A percentile compares a stretch with the other conserved stretches of the same genome.
phyloP scores from a whole-genome alignment of 768 basidiomycete genomes.

The Rhodotorula sphaerocarpa region DNA sequence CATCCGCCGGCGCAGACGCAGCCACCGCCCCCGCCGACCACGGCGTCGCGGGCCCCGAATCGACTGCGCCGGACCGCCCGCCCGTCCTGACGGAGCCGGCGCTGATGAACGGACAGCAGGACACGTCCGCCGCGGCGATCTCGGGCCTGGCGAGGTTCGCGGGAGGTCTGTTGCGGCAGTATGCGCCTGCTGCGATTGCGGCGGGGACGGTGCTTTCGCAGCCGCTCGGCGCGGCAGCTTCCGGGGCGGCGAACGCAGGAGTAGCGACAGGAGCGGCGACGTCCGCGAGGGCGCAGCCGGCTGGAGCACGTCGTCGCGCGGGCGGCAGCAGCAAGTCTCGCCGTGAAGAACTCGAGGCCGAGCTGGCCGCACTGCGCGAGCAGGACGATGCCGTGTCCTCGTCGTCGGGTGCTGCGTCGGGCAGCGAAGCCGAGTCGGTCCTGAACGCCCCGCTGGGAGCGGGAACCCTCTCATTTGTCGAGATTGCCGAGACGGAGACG shows the following conservation, averaged over 20 bases:
- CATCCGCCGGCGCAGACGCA: background rate
- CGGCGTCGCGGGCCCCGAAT: background rate
- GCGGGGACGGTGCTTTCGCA: conserved; percentile 17
- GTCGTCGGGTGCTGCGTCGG: background rate
- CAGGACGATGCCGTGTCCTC: background rate
- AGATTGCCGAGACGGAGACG: conserved; percentile 4
- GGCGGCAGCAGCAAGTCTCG: background rate
- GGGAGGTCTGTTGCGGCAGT: conserved; percentile 5
- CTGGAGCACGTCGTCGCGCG: background rate
- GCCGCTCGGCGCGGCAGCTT: background rate
- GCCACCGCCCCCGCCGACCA: background rate
- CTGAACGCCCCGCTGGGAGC: background rate
- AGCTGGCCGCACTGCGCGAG: background rate
- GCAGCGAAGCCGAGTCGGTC: background rate
- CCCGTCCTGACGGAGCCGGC: conserved; percentile 9
- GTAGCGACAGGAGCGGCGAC: background rate
- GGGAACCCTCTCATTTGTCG: background rate
- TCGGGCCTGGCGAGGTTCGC: conserved; percentile 3
- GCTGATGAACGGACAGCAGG: background rate
- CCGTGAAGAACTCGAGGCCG: background rate
- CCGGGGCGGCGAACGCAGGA: background rate
- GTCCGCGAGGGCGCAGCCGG: background rate
- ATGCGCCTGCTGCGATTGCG: conserved; percentile 27
- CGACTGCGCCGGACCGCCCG: background rate
- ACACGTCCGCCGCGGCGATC: background rate